Conservation (phyloP, 2,329 filamentous ascomycete genomes). For the Colletotrichum melonis region DNA sequence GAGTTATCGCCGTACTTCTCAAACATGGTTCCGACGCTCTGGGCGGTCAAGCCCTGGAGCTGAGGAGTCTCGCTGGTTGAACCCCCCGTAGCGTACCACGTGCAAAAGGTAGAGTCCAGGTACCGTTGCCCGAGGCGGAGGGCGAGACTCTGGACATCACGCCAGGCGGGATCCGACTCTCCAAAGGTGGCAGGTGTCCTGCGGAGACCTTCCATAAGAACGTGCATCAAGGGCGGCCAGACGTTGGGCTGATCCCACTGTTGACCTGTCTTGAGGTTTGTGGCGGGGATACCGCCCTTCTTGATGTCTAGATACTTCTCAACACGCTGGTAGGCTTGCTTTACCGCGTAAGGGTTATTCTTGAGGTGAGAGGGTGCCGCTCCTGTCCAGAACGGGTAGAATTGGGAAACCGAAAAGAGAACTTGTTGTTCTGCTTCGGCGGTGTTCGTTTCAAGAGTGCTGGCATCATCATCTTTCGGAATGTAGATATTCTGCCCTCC, state of each 20-base stretch:
- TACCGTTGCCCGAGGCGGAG: constrained; percentile 72
- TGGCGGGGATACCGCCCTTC: constrained; percentile 70
- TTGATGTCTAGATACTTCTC: constrained; percentile 61
- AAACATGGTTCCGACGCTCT: constrained; percentile 71
- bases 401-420: constrained; percentile 68
- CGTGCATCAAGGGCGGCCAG: constrained; percentile 75
- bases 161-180: constrained; percentile 63
- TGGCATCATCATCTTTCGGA: constrained; percentile 58
- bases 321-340: constrained; percentile 65
- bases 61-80: constrained; percentile 64
- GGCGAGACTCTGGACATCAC: constrained; percentile 65
- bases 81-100: constrained; percentile 76
- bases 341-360: constrained; percentile 68
- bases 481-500: constrained; percentile 65
- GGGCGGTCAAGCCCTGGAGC: constrained; percentile 56
- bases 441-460: constrained; percentile 51
- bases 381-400: constrained; percentile 77
- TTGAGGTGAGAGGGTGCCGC: constrained; percentile 68
- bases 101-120: constrained; percentile 75
- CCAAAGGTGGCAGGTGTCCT: constrained; percentile 69
- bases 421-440: constrained; percentile 68
- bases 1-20: constrained; percentile 75
- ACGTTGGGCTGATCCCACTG: constrained; percentile 80
- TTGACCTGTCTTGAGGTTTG: constrained; percentile 70
- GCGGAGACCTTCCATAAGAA: constrained; percentile 71